Conservation (phyloP, 2,329 filamentous ascomycete genomes). For the Fusarium sp. region DNA sequence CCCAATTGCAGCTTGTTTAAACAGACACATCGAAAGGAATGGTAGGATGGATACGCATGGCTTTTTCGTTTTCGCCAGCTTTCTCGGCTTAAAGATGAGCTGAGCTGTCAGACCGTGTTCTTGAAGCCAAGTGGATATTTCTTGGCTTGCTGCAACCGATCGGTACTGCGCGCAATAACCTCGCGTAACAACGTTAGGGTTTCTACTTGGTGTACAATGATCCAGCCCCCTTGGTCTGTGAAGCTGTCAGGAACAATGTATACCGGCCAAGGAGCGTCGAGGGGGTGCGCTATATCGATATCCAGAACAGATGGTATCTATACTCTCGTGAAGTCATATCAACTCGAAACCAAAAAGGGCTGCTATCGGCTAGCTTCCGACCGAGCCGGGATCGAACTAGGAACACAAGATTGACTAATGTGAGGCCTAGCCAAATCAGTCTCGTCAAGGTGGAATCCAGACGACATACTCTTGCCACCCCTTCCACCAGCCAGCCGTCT, state of each 20-base stretch:
- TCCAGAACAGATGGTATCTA: neutral
- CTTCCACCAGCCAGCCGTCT: conserved; percentile 2
- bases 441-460: conserved; percentile 6
- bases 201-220: neutral
- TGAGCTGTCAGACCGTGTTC: neutral
- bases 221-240: too few relatives aligned
- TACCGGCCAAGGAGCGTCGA: neutral
- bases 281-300: neutral
- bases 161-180: neutral
- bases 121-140: neutral
- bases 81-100: neutral
- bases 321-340: neutral
- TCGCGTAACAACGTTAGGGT: neutral
- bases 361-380: conserved; percentile 8
- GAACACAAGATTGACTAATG: conserved; percentile 1
- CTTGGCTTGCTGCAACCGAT: neutral
- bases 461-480: conserved; percentile 16
- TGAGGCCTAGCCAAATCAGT: conserved; percentile 4
- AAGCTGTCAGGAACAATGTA: neutral
- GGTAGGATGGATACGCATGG: neutral
- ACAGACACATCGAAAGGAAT: neutral
- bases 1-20: neutral
- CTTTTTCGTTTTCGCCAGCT: neutral
- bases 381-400: conserved; percentile 11
- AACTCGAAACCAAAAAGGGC: conserved; percentile 1